Evolutionary conservation across 257 asterid genomes (phyloP).

Genomic region (Penstemon davidsonii): DNA sequence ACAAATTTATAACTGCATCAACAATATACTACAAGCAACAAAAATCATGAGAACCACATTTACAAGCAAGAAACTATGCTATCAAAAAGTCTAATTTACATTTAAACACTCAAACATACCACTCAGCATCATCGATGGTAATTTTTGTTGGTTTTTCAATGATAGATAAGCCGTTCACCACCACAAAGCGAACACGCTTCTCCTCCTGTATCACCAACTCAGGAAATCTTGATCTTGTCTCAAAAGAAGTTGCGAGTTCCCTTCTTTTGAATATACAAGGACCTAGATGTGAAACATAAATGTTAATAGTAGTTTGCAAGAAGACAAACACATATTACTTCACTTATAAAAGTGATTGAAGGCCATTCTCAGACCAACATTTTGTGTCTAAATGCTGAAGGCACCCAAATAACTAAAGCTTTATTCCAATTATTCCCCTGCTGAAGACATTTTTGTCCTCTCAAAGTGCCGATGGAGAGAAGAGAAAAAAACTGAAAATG

Average conservation of each 20-base stretch:
- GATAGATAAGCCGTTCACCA: conserved; percentile 87
- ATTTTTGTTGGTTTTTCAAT: conserved; percentile 81
- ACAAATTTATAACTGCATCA: not conserved
- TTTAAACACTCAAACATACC: conserved; percentile 51
- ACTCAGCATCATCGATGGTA: conserved; percentile 72
- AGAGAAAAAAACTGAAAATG: not conserved
- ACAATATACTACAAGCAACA: conserved; percentile 6
- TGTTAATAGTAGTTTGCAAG: conserved; percentile 21
- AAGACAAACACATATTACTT: conserved; percentile 12
- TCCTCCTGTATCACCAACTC: conserved; percentile 96
- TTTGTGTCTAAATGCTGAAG: conserved; percentile 2
- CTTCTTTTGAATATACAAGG: conserved; percentile 73
- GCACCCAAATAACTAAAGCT: not conserved
- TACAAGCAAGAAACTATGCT: conserved; percentile 13
- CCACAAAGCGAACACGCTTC: conserved; percentile 97
- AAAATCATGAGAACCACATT: conserved; percentile 16
- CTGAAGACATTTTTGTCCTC: not conserved
- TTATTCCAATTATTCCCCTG: not conserved
- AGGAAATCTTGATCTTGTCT: conserved; percentile 94
- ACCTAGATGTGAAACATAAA: conserved; percentile 49
- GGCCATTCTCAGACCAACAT: conserved; percentile 3
- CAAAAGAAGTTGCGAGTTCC: conserved; percentile 92
- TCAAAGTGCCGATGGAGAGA: not conserved
- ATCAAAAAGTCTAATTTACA: conserved; percentile 1
- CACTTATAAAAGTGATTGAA: conserved; percentile 12